Conservation (phyloP, 306 rosid species). For the Malus domestica region DNA sequence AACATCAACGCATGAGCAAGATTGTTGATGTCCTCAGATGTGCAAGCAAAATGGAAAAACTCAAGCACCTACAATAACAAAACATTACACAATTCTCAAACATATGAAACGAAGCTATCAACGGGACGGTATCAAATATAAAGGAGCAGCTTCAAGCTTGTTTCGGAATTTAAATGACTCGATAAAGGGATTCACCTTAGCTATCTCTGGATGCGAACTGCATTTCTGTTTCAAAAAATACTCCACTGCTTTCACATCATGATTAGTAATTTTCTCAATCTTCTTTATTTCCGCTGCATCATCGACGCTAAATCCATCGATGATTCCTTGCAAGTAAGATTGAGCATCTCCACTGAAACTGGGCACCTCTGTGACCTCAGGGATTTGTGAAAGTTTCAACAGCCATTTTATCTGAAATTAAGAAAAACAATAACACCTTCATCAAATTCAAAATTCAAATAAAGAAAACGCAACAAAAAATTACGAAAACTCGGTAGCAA, state of each 20-base stretch:
- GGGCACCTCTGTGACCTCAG: slow-evolving; percentile 64
- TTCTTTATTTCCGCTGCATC: slow-evolving; percentile 71
- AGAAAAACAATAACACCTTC: background rate
- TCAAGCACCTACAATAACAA: slow-evolving; percentile 69
- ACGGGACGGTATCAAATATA: background rate
- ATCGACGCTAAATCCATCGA: slow-evolving; percentile 36
- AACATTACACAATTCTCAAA: background rate
- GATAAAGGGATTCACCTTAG: slow-evolving; percentile 22
- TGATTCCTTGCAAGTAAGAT: slow-evolving; percentile 44
- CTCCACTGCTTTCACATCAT: slow-evolving; percentile 90
- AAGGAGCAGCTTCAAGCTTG: background rate
- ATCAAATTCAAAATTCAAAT: background rate
- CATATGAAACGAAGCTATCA: background rate
- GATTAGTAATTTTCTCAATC: slow-evolving; percentile 72
- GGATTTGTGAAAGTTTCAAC: slow-evolving; percentile 60
- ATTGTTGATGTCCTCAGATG: slow-evolving; percentile 88
- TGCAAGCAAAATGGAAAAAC: slow-evolving; percentile 86
- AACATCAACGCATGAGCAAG: slow-evolving; percentile 88
- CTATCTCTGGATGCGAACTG: slow-evolving; percentile 52
- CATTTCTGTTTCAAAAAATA: slow-evolving; percentile 79
- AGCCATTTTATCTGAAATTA: slow-evolving; percentile 59
- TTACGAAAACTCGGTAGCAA: background rate
- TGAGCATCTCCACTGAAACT: slow-evolving; percentile 50
- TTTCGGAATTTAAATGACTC: background rate
- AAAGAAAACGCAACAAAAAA: background rate